Conservation (phyloP, 345 rosid species). For the Citrus australasica region DNA sequence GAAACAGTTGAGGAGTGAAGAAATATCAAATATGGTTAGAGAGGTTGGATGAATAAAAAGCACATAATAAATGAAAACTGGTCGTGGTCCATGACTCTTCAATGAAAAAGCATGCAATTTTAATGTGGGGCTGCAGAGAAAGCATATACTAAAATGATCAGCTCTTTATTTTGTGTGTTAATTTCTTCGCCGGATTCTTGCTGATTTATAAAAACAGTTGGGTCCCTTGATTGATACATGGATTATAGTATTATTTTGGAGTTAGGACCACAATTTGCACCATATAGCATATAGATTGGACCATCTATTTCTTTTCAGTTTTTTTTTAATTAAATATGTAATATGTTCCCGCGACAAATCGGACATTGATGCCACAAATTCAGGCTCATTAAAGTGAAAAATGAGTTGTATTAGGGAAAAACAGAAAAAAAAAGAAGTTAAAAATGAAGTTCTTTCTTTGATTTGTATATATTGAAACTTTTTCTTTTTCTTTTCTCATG, state of each 20-base stretch:
- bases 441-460: no score
- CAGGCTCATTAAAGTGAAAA: slow-evolving; percentile 5
- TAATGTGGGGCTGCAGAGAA: not conserved
- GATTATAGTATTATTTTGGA: not conserved
- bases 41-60: not conserved
- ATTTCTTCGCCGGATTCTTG: not conserved
- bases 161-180: not conserved
- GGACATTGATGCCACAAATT: not conserved
- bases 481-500: no score
- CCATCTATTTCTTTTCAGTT: not conserved
- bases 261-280: not conserved
- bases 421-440: no score
- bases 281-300: not conserved
- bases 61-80: slow-evolving; percentile 20
- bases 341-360: no score
- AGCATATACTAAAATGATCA: no score
- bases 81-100: slow-evolving; percentile 14
- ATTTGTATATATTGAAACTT: no score
- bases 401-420: not conserved
- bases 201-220: no score
- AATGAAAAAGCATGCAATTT: not conserved
- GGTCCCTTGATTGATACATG: not conserved
- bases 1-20: not conserved
- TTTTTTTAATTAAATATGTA: no score
- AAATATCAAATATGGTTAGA: slow-evolving; percentile 15